A percentile compares a stretch with the other conserved stretches of the same genome.
Evolutionary conservation across 495 filamentous ascomycete species (phyloP).

Genomic region (Aspergillus wentii): DNA sequence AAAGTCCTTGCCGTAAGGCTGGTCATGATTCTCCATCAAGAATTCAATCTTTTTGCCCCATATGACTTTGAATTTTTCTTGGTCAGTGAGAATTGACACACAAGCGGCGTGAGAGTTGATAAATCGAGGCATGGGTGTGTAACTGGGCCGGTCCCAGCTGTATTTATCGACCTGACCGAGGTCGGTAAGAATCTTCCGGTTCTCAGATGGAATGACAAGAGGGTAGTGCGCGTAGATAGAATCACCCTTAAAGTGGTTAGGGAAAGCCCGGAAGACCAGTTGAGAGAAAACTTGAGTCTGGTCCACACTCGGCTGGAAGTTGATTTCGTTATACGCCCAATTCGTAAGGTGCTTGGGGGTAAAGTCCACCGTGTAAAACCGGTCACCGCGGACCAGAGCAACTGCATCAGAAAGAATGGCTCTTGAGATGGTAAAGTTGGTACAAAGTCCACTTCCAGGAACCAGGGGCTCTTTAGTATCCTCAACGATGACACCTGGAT

Average conservation of each 20-base stretch:
- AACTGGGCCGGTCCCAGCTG: slow-evolving; percentile 42
- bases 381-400: slow-evolving; percentile 77
- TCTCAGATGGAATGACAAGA: slow-evolving; percentile 51
- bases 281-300: slow-evolving; percentile 59
- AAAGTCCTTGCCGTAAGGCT: slow-evolving; percentile 43
- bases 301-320: slow-evolving; percentile 43
- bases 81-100: slow-evolving; percentile 41
- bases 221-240: slow-evolving; percentile 58
- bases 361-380: slow-evolving; percentile 78
- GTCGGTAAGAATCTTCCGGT: slow-evolving; percentile 42
- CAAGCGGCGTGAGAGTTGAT: slow-evolving; percentile 48
- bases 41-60: slow-evolving; percentile 52
- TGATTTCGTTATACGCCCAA: slow-evolving; percentile 62
- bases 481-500: slow-evolving; percentile 78
- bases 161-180: slow-evolving; percentile 45
- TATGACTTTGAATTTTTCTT: slow-evolving; percentile 49
- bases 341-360: slow-evolving; percentile 73
- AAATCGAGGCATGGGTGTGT: slow-evolving; percentile 25
- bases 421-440: slow-evolving; percentile 77
- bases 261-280: slow-evolving; percentile 56
- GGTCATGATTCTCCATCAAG: slow-evolving; percentile 36
- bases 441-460: slow-evolving; percentile 76
- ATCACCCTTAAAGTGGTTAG: slow-evolving; percentile 51
- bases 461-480: slow-evolving; percentile 67
- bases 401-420: slow-evolving; percentile 84